phyloP scores from a whole-genome alignment of 2,329 filamentous ascomycete genomes.

The Fusarium dimerum region DNA sequence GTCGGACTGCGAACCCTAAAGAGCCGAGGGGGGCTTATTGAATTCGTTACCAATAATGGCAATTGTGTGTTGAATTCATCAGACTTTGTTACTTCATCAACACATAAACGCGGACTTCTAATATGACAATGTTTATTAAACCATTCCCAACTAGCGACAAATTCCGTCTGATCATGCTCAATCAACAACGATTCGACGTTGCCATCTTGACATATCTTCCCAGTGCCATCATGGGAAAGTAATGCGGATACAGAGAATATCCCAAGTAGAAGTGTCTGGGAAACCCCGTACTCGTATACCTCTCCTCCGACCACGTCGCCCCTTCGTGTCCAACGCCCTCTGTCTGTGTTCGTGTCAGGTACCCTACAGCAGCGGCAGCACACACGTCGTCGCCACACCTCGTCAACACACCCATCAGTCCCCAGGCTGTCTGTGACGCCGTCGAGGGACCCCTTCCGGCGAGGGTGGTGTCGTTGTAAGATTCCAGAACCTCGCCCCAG shows the following conservation, averaged over 20 bases:
- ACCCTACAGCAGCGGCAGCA: background rate
- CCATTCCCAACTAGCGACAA: background rate
- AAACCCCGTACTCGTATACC: conserved; percentile 4
- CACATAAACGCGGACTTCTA: too few species aligned
- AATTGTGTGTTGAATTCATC: too few species aligned
- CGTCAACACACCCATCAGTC: conserved; percentile 1
- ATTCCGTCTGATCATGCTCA: background rate
- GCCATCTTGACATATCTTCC: background rate
- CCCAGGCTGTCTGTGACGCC: conserved; percentile 8
- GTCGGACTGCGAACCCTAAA: too few species aligned
- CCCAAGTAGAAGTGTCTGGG: conserved; percentile 6
- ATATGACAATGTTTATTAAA: background rate
- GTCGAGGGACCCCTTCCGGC: conserved; percentile 4
- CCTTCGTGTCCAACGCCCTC: background rate
- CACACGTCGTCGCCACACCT: background rate
- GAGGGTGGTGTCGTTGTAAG: background rate
- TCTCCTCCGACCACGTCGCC: background rate
- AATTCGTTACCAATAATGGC: too few species aligned
- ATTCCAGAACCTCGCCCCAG: conserved; percentile 6
- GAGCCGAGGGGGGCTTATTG: too few species aligned
- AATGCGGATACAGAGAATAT: conserved; percentile 5
- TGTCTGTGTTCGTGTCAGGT: background rate
- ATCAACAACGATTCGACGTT: background rate
- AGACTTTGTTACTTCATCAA: too few species aligned
- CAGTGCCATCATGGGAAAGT: conserved; percentile 10